Base-by-base conservation (phyloP, 331 rosid species). In the Rhamnella rubrinervis region DNA sequence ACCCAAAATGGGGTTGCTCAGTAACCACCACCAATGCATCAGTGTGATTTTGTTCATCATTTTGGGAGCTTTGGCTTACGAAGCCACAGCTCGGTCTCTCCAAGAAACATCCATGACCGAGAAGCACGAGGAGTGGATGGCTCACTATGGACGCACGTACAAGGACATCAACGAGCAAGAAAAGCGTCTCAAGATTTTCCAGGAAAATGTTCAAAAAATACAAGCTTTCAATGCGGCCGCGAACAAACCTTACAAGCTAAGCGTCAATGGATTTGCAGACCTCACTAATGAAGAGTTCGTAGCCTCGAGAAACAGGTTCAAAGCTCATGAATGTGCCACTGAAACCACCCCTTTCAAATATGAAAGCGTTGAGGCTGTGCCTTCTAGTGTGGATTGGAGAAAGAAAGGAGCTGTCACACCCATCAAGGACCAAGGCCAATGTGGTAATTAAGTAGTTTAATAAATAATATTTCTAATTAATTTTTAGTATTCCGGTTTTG, bases 361-460 rank as follows among this genome's bases (percentile, higher is more conserved):
- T 7, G 82, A 63, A 61, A 78, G 85, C 44, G 80, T 61, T 31
- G 74, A 63, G 4, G 60, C 49, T 1, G 38, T 72, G 3, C 85
- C 85, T 14, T 17, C 77, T 9, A 21, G 78, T 0, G 15, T 88
- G n/a, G 87, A 85, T 37, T 85, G 85, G 88, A 88, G 87, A 61
- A 57, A 69, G 37, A 66, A 81, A 61, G 88, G 84, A 46, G 84
- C 80, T 5, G 90, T 88, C 0, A 88, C 88, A 11, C 91, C 84
- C 3, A n/a, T 83, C 70, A 85, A 81, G 61, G 63, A 87, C 55
- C 89, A 87, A 80, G 88, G 87, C 23, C 63, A 68, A 11, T 83
- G 88, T 8, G 84, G 85, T 84, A 70, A 77, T 71, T 31, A 10
- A 41, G 23, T 23, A 23, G 0, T 28, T 49, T 49, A 9, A 47